Conservation (phyloP, 73 alveolate genomes). For the Tetrahymena thermophila region DNA sequence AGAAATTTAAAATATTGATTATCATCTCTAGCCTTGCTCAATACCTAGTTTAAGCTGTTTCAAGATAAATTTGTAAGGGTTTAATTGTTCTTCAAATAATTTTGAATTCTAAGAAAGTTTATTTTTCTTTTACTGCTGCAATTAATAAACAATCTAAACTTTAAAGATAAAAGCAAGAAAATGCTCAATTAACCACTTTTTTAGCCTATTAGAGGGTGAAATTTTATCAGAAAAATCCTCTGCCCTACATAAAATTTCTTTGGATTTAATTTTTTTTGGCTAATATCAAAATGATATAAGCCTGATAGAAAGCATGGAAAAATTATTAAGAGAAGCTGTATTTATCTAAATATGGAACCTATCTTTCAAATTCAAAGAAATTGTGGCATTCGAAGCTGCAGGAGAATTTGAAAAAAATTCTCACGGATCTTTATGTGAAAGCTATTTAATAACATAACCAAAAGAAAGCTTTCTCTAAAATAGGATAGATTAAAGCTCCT, state of each 20-base stretch:
- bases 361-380: not conserved
- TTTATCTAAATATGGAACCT: not conserved
- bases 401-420: not conserved
- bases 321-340: not conserved
- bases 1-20: not conserved
- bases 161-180: not conserved
- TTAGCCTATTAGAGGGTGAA: not conserved
- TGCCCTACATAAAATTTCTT: not conserved
- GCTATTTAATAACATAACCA: not conserved
- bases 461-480: not conserved
- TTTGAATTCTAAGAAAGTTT: not conserved
- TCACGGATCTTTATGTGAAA: not conserved
- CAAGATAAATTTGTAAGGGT: not conserved
- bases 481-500: not conserved
- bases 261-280: not conserved
- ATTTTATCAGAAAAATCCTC: not conserved
- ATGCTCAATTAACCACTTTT: not conserved
- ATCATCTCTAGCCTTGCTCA: not conserved
- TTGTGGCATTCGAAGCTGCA: not conserved
- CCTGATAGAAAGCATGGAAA: not conserved
- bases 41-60: not conserved
- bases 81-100: not conserved
- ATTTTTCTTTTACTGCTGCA: not conserved
- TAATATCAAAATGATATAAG: not conserved
- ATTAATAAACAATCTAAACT: not conserved